Evolutionary conservation across 352 stramenopile species (phyloP), one percentile per base, ranked within the genome.

Genomic region (Pythium phragmitis): DNA sequence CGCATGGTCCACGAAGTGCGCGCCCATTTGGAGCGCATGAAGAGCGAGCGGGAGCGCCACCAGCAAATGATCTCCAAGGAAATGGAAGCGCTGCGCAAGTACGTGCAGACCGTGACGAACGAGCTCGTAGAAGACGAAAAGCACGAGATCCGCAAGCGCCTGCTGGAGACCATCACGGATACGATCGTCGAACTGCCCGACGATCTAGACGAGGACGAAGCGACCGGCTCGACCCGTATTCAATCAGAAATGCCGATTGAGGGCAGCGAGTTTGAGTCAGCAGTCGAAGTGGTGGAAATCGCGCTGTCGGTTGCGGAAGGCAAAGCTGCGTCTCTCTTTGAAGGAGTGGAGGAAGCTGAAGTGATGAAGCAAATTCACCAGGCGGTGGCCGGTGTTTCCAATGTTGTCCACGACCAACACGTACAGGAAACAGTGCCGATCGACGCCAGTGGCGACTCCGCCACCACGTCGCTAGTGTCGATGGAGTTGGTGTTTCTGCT

Each of bases 61-160:
- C 79, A 89, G 50, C 43, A 79, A n/a, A 76, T 79, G 60, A 79
- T 91, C 62, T 55, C 77, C 11, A 73, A 62, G n/a, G 80, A 91
- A 61, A 91, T 91, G 80, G 72, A 80, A 68, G 65, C 79, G 36
- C 53, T 91, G 39, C 76, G 80, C 23, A 56, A 59, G 4, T 75
- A 84, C n/a, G 75, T 89, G 47, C 57, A 85, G 16, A 56, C 64
- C 14, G 67, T 79, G 42, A 88, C 80, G 23, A 71, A 76, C 34
- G 79, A 89, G 45, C 64, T 89, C 59, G 73, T 88, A 8, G 70
- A 77, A 53, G 73, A 85, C 39, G 79, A 91, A 57, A 79, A 74
- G 8, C 56, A 76, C 41, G 73, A 73, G 21, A 80, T 89, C 49
- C 78, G 79, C 21, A 50, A 69, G 30, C 70, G 72, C 0, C 37